Percentiles rank a stretch among this genome's conserved stretches.
Conservation (phyloP, 345 rosid species). For the Hibiscus syriacus region DNA sequence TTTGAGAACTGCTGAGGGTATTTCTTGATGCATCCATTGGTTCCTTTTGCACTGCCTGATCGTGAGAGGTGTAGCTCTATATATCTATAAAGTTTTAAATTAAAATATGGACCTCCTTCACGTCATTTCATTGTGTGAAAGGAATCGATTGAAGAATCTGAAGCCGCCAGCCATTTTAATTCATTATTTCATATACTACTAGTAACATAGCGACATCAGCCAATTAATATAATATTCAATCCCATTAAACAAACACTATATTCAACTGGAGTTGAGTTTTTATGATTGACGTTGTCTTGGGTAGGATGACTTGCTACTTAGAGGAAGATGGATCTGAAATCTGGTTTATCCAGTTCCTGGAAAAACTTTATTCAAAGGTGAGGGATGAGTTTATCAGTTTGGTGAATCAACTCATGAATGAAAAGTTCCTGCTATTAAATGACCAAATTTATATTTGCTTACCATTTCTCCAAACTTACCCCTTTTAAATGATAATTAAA, state of each 20-base stretch:
- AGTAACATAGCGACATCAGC: background rate
- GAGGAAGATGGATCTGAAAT: background rate
- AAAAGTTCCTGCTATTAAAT: too few relatives aligned
- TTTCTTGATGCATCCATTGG: slow-evolving; percentile 10
- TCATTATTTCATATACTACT: background rate
- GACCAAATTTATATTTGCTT: too few relatives aligned
- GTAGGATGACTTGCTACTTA: background rate
- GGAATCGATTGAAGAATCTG: slow-evolving; percentile 4
- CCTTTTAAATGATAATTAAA: too few relatives aligned
- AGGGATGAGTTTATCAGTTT: too few relatives aligned
- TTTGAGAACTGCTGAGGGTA: slow-evolving; percentile 17
- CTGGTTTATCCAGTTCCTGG: background rate
- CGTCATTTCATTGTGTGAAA: slow-evolving; percentile 2
- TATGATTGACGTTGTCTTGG: background rate
- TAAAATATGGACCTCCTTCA: background rate
- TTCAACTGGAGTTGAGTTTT: background rate
- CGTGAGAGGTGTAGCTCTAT: background rate
- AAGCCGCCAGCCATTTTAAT: background rate
- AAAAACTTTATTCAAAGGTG: background rate
- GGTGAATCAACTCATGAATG: too few relatives aligned
- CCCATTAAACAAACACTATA: background rate
- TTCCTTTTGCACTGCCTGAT: background rate
- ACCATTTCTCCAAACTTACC: too few relatives aligned
- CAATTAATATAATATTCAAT: background rate
- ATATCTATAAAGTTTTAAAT: background rate